Evolutionary conservation across 352 stramenopile species (phyloP).

Genomic region (Pythium phragmiticola): DNA sequence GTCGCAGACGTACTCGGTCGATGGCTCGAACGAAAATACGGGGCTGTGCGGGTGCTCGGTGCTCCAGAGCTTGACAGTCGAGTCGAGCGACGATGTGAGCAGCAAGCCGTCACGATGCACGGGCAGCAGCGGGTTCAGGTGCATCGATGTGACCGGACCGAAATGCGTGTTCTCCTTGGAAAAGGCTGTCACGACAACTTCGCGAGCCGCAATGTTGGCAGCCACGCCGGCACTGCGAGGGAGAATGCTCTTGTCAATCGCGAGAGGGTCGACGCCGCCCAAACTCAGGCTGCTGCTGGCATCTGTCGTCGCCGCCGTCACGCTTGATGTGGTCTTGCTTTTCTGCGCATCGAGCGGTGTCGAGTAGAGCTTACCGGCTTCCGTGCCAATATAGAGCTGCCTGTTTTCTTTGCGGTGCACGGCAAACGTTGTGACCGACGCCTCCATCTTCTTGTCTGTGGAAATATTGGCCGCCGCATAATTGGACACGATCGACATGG

Average conservation of each 20-base stretch:
- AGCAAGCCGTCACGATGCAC: constrained; percentile 74
- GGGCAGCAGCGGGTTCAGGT: constrained; percentile 76
- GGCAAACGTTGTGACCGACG: constrained; percentile 78
- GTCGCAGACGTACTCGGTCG: constrained; percentile 88
- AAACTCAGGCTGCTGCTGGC: constrained; percentile 17
- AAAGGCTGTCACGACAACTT: constrained; percentile 68
- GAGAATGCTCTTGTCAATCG: constrained; percentile 43
- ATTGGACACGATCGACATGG: constrained; percentile 75
- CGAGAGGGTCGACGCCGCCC: not conserved
- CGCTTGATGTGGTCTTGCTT: constrained; percentile 39
- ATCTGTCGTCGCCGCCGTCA: not conserved
- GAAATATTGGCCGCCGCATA: constrained; percentile 60
- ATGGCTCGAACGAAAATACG: constrained; percentile 82
- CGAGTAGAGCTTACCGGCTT: constrained; percentile 77
- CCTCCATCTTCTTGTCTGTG: constrained; percentile 86
- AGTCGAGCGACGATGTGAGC: constrained; percentile 84
- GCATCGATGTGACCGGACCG: constrained; percentile 79
- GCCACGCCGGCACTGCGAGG: constrained; percentile 1
- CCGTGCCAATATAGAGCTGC: constrained; percentile 82
- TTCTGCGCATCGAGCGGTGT: constrained; percentile 78
- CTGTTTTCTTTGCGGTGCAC: constrained; percentile 82
- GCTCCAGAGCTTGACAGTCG: constrained; percentile 87
- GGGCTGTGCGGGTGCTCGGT: constrained; percentile 66
- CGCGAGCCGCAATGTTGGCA: constrained; percentile 33
- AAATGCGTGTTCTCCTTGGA: constrained; percentile 78